Evolutionary conservation across 176 grass and related monocot species (phyloP).

Genomic region (Musa beccarii): DNA sequence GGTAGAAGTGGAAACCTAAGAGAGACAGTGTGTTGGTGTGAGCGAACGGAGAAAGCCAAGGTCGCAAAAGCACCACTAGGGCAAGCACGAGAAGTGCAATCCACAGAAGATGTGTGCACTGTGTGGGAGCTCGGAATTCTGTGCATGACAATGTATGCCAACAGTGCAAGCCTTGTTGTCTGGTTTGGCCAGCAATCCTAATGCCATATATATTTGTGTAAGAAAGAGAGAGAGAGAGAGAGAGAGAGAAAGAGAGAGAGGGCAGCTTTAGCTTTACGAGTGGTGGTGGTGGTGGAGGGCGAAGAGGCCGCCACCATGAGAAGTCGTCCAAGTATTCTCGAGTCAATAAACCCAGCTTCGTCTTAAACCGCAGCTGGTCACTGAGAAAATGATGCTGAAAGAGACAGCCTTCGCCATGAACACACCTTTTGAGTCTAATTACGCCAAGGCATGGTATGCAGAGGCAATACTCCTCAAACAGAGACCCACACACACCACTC

Average conservation of each 20-base stretch:
- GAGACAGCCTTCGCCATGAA: no score
- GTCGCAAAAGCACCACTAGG: no score
- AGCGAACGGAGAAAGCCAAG: background rate
- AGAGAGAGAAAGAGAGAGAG: background rate
- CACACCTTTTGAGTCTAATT: no score
- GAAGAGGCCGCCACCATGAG: background rate
- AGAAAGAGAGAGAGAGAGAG: background rate
- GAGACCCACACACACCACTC: no score
- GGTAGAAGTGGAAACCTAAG: slow-evolving; percentile 1
- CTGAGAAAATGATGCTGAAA: no score
- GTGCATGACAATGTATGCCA: background rate
- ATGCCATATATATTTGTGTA: no score
- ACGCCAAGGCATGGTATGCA: no score
- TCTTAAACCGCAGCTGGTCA: no score
- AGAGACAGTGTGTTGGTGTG: background rate
- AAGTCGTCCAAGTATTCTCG: background rate
- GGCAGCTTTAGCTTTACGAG: slow-evolving; percentile 24
- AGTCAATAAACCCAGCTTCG: no score
- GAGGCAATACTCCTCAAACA: no score
- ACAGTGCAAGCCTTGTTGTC: background rate
- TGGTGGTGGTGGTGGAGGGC: background rate
- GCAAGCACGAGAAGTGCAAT: background rate
- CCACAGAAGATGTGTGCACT: background rate
- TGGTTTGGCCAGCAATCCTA: background rate
- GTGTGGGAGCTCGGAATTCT: background rate